Evolutionary conservation across 176 grass and related monocot genomes (phyloP).

Genomic region (Lolium perenne): DNA sequence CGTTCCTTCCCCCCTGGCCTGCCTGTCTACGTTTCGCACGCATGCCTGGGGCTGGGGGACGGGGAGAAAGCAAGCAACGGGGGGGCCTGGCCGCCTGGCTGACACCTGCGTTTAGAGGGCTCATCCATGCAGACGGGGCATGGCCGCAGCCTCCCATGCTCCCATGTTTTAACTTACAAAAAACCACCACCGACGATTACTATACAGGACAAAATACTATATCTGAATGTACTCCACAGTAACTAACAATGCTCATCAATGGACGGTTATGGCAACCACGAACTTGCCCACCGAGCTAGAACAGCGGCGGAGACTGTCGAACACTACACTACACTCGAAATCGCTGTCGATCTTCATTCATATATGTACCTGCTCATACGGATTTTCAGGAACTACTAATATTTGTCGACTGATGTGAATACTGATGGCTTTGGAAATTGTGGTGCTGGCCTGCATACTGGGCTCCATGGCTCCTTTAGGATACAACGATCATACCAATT

Average conservation of each 20-base stretch:
- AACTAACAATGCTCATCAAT: constrained; percentile 28
- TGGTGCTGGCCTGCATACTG: constrained; percentile 43
- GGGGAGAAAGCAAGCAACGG: background rate
- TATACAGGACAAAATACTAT: background rate
- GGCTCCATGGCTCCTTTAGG: constrained; percentile 54
- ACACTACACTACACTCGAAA: background rate
- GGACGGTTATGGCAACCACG: no score
- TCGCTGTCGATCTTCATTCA: background rate
- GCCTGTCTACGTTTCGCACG: constrained; percentile 33
- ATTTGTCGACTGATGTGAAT: background rate
- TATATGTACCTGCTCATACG: background rate
- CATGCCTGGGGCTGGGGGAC: constrained; percentile 36
- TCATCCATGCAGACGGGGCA: constrained; percentile 41
- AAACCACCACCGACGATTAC: constrained; percentile 35
- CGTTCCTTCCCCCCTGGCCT: no score
- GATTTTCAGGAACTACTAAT: background rate
- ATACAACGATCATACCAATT: constrained; percentile 32
- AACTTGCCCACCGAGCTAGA: background rate
- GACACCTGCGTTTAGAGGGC: background rate
- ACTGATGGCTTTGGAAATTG: constrained; percentile 58
- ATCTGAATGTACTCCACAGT: background rate
- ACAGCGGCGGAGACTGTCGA: background rate
- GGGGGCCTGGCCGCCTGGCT: no score
- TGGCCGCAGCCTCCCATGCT: constrained; percentile 31
- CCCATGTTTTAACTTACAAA: constrained; percentile 37